Base-by-base conservation (phyloP, 1,284 basidiomycete species). In the Gomphus bonarii region DNA sequence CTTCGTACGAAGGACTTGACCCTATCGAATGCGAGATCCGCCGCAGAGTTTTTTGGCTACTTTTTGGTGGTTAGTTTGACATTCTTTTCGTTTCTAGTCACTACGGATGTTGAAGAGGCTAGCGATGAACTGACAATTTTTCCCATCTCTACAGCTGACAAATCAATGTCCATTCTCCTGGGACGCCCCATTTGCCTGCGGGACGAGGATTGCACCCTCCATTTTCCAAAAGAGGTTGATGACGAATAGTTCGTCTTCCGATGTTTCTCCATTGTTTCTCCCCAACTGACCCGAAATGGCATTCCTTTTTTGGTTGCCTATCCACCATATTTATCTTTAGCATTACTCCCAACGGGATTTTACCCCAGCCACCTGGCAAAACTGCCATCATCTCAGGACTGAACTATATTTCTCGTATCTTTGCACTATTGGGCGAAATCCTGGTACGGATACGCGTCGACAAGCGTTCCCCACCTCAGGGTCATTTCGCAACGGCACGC, bases 1-100 rank as follows among this genome's bases (percentile, higher is more conserved):
- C 79, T 3, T 82, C 85, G 10, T 89, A 89, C 64, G 84, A 88
- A 61, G 82, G 80, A 10, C 77, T 90, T 58, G 85, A 89, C 66
- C 87, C 88, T 42, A 85, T 94, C 62, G 90, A 93, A 73, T 84
- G 82, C 60, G 88, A 93, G 70, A 79, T 91, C 30, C 75, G 90
- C 31, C 79, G 90, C 60, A 76, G 91, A 59, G 80, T 82, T 28
- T 93, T 92, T 72, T 93, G 88, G 88, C 72, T 94, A 33, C 76
- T 91, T 53, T 92, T 91, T 64, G 88, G 85, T 68, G 87, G 86
- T 86, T 63, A 59, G 77, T 69, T 51, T 59, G 42, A 51, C 18
- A 47, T 50, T n/a, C 38, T 30, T 38, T 40, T 50, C 31, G 47
- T 28, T 14, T 50, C 42, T 50, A 25, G 14, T 47, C 22, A 18